A percentile compares a stretch with the other conserved stretches of the same genome.
phyloP scores from a whole-genome alignment of 257 asterid genomes.

The Capsicum chinense region DNA sequence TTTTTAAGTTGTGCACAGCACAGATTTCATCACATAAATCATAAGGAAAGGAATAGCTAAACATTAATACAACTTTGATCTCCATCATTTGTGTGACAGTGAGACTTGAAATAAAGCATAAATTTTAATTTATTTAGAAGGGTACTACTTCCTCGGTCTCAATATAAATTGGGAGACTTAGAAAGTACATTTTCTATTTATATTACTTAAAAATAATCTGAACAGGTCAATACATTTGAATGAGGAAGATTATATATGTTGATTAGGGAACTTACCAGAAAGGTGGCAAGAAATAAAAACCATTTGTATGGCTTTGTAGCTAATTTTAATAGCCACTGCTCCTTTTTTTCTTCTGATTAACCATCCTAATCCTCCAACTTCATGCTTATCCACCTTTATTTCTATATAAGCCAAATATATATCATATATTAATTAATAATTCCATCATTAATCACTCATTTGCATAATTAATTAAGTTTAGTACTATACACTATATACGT shows the following conservation, averaged over 20 bases:
- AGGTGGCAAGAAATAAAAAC: conserved; percentile 74
- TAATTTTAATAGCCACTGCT: conserved; percentile 61
- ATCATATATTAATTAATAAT: neutral
- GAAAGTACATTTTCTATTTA: too few species aligned
- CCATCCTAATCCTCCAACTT: conserved; percentile 65
- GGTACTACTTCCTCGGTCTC: too few species aligned
- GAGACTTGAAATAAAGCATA: neutral
- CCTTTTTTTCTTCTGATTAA: conserved; percentile 75
- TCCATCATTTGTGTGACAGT: neutral
- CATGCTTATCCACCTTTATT: conserved; percentile 59
- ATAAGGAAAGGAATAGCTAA: neutral
- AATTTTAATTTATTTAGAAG: neutral
- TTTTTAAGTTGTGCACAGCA: too few species aligned
- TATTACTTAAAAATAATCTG: too few species aligned
- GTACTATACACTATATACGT: neutral
- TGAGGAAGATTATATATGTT: neutral
- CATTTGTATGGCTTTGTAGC: conserved; percentile 55
- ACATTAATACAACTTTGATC: neutral
- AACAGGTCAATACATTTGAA: neutral
- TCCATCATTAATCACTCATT: too few species aligned
- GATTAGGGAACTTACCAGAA: conserved; percentile 49
- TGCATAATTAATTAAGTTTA: neutral
- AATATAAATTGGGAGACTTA: too few species aligned
- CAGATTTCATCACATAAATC: neutral
- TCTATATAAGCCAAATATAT: conserved; percentile 38